phyloP scores from a whole-genome alignment of 2,329 filamentous ascomycete genomes.

The Aschersonia sp. region DNA sequence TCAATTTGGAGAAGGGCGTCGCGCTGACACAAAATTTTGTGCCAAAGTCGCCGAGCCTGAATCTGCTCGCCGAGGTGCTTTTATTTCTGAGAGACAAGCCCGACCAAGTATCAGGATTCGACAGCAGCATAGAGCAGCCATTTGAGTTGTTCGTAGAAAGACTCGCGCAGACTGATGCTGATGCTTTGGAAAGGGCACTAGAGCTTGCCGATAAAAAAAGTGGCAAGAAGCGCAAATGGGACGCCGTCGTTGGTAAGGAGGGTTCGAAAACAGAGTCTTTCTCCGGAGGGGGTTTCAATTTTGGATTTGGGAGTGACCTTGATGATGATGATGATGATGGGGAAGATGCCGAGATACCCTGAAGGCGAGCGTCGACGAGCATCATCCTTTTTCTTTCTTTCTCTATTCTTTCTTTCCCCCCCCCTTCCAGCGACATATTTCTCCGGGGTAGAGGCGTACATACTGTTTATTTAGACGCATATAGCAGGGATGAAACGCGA shows the following conservation, averaged over 20 bases:
- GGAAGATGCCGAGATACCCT: no score
- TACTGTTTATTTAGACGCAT: no score
- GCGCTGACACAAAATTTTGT: slow-evolving; percentile 96
- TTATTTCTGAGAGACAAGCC: slow-evolving; percentile 69
- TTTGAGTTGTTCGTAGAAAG: slow-evolving; percentile 61
- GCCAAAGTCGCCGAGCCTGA: slow-evolving; percentile 38
- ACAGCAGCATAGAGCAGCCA: slow-evolving; percentile 52
- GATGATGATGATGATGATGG: slow-evolving; percentile 21
- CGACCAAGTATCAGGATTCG: slow-evolving; percentile 80
- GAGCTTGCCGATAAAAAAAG: slow-evolving; percentile 47
- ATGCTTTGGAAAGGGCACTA: slow-evolving; percentile 51
- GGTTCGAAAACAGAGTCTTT: slow-evolving; percentile 14
- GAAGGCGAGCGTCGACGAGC: no score
- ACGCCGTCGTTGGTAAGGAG: slow-evolving; percentile 45
- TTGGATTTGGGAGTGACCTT: slow-evolving; percentile 35
- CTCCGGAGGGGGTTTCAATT: slow-evolving; percentile 30
- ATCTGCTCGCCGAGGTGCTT: slow-evolving; percentile 58
- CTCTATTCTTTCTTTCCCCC: no score
- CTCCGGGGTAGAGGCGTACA: no score
- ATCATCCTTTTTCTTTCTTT: no score
- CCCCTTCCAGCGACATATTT: no score
- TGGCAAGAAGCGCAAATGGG: slow-evolving; percentile 74
- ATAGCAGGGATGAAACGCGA: no score
- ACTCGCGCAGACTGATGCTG: slow-evolving; percentile 47
- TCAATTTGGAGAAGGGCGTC: slow-evolving; percentile 73